These are phyloP conservation scores for Arxiozyma bovina DNA, from an alignment of 1,139 yeast species.

Conservation along the genomic window DNA sequence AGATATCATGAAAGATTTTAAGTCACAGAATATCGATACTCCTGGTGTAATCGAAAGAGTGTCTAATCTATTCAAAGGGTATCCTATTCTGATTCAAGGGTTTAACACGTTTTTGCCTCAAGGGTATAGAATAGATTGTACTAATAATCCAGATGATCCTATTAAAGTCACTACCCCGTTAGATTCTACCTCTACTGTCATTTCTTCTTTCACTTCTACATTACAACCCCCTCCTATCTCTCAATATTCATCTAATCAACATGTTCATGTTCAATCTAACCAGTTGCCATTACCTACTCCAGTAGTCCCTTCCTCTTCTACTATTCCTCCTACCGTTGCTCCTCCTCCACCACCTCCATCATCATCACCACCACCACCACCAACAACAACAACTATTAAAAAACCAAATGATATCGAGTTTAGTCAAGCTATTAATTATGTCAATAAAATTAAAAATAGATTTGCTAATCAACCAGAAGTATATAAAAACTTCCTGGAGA, in stretches of 20 bases:
- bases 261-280: neutral
- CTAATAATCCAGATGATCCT: conserved; percentile 82
- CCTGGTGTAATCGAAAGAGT: conserved; percentile 98
- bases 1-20: conserved; percentile 97
- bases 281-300: conserved; percentile 2
- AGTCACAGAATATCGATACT: conserved; percentile 90
- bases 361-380: conserved; percentile 21
- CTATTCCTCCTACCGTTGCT: conserved; percentile 16
- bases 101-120: conserved; percentile 96
- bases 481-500: conserved; percentile 88
- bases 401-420: conserved; percentile 84
- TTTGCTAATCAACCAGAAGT: conserved; percentile 93
- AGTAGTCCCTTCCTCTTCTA: neutral
- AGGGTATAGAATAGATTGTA: conserved; percentile 90
- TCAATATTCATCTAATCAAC: conserved; percentile 10
- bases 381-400: conserved; percentile 19
- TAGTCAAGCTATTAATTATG: conserved; percentile 93
- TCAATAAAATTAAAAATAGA: conserved; percentile 88
- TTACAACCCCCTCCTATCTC: conserved; percentile 8
- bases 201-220: neutral
- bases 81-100: conserved; percentile 88
- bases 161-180: conserved; percentile 92
- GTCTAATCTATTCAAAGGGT: conserved; percentile 82
- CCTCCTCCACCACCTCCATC: neutral
- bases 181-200: conserved; percentile 51